Percentiles rank a stretch among this genome's conserved stretches.
phyloP scores from a whole-genome alignment of 352 stramenopile genomes.

The Phytopythium delawarense region DNA sequence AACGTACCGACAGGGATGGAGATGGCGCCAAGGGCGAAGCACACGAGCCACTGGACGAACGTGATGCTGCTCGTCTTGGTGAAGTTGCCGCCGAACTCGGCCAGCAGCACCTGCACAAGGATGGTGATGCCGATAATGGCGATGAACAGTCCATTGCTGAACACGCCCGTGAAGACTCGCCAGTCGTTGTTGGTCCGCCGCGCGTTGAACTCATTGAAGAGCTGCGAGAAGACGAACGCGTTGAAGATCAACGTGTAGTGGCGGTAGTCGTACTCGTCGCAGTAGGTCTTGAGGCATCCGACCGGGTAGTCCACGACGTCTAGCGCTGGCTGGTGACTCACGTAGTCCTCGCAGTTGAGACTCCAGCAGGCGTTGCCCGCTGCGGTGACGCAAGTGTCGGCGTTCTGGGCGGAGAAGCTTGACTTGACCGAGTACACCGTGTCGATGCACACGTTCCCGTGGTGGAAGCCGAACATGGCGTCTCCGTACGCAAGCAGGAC shows the following conservation, averaged over 20 bases:
- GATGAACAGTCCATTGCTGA: slow-evolving; percentile 92
- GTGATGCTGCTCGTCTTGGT: slow-evolving; percentile 71
- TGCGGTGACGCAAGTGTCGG: slow-evolving; percentile 40
- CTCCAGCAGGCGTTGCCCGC: slow-evolving; percentile 41
- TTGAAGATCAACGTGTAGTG: slow-evolving; percentile 99
- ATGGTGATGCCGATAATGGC: slow-evolving; percentile 90
- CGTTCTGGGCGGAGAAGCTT: slow-evolving; percentile 30
- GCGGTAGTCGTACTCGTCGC: slow-evolving; percentile 67
- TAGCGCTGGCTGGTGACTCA: slow-evolving; percentile 23
- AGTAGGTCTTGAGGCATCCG: slow-evolving; percentile 43
- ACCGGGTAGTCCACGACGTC: slow-evolving; percentile 40
- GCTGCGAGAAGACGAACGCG: slow-evolving; percentile 96
- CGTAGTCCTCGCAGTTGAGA: slow-evolving; percentile 62
- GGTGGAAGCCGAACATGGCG: slow-evolving; percentile 48
- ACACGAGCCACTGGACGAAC: slow-evolving; percentile 57
- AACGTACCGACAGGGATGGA: slow-evolving; percentile 66
- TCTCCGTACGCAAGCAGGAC: slow-evolving; percentile 62
- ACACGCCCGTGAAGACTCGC: slow-evolving; percentile 92
- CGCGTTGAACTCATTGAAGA: slow-evolving; percentile 90
- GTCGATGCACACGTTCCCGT: slow-evolving; percentile 51
- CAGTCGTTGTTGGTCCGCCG: slow-evolving; percentile 92
- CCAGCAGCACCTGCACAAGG: slow-evolving; percentile 94
- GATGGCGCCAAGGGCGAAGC: slow-evolving; percentile 52
- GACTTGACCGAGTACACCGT: slow-evolving; percentile 48
- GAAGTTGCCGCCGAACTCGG: slow-evolving; percentile 92